These are phyloP conservation scores for Dendrobium nobile DNA, from an alignment of 106 monocot species.

Conservation along the genomic window DNA sequence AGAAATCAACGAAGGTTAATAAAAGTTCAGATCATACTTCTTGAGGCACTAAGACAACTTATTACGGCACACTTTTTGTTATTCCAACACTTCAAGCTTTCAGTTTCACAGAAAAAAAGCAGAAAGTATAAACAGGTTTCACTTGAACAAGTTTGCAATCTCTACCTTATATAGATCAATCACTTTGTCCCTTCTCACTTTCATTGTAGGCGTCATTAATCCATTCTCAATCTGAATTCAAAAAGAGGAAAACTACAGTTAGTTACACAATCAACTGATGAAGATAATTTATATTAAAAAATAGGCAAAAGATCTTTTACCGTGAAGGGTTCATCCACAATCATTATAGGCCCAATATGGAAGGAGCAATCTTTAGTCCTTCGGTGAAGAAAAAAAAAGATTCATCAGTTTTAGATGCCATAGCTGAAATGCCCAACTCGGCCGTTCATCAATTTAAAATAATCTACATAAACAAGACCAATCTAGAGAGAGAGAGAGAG, in stretches of 20 bases:
- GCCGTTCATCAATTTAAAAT: not conserved
- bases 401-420: not conserved
- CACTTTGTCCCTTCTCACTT: conserved; percentile 75
- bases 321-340: conserved; percentile 81
- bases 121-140: not conserved
- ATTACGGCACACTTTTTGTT: too few species aligned
- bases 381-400: conserved; percentile 5
- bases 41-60: too few species aligned
- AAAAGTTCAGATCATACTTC: too few species aligned
- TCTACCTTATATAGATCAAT: conserved; percentile 41
- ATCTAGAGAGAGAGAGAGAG: too few species aligned
- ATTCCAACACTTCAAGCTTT: too few species aligned
- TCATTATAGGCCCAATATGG: conserved; percentile 73
- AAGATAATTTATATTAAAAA: not conserved
- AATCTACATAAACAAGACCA: not conserved
- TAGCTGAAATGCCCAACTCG: not conserved
- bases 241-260: not conserved
- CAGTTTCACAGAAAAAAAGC: too few species aligned
- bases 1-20: too few species aligned
- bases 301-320: conserved; percentile 19
- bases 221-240: conserved; percentile 74
- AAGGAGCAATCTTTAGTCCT: conserved; percentile 74
- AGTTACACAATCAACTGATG: not conserved
- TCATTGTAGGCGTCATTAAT: conserved; percentile 93
- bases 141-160: conserved; percentile 61